Evolutionary conservation across 2,329 filamentous ascomycete species (phyloP).

Genomic region (Eurotiales sp.): DNA sequence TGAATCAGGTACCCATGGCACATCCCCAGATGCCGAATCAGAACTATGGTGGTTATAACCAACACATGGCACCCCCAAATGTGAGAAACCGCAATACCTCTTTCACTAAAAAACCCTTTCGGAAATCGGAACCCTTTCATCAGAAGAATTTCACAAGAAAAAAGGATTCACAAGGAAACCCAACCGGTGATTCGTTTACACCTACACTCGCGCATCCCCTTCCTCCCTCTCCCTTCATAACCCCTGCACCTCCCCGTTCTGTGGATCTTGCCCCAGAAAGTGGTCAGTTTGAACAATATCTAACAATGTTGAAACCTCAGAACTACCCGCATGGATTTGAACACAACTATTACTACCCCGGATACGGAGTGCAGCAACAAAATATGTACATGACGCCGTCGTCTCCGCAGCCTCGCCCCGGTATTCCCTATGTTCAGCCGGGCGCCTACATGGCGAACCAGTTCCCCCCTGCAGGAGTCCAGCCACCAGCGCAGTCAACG

Average conservation of each 20-base stretch:
- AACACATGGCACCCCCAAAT: slow-evolving; percentile 57
- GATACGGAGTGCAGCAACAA: slow-evolving; percentile 39
- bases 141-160: slow-evolving; percentile 21
- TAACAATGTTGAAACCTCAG: slow-evolving; percentile 65
- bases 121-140: slow-evolving; percentile 17
- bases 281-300: slow-evolving; percentile 68
- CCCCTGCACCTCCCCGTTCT: not conserved
- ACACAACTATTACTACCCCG: slow-evolving; percentile 41
- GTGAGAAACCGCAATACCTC: slow-evolving; percentile 49
- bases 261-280: slow-evolving; percentile 63
- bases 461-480: slow-evolving; percentile 42
- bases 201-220: slow-evolving; percentile 12
- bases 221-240: slow-evolving; percentile 2
- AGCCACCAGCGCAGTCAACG: slow-evolving; percentile 55
- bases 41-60: slow-evolving; percentile 56
- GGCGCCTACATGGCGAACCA: slow-evolving; percentile 49
- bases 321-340: slow-evolving; percentile 54
- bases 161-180: slow-evolving; percentile 29
- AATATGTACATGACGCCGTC: slow-evolving; percentile 41
- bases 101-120: slow-evolving; percentile 25
- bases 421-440: slow-evolving; percentile 48
- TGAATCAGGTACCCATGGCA: slow-evolving; percentile 65
- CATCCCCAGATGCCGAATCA: slow-evolving; percentile 61
- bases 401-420: slow-evolving; percentile 46
- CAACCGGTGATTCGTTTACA: slow-evolving; percentile 11